phyloP scores from a whole-genome alignment of 2,329 filamentous ascomycete genomes.

The Lachnellula hyalina region DNA sequence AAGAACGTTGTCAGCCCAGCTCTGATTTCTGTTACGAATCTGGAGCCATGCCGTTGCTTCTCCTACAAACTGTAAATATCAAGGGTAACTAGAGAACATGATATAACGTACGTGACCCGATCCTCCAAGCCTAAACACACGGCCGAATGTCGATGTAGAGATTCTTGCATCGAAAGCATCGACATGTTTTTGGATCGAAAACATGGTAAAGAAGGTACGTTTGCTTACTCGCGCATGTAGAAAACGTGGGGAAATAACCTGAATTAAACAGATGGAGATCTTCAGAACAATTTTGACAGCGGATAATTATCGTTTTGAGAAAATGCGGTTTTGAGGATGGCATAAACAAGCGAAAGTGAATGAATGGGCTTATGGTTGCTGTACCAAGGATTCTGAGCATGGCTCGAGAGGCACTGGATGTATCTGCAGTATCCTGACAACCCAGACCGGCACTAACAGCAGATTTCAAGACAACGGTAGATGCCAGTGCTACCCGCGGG shows the following conservation, averaged over 20 bases:
- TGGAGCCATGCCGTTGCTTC: constrained; percentile 60
- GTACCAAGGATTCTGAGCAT: neutral
- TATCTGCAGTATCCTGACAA: neutral
- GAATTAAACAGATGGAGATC: constrained; percentile 14
- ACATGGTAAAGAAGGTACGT: constrained; percentile 7
- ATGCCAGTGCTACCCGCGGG: neutral
- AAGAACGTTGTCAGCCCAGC: constrained; percentile 77
- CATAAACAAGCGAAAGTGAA: neutral
- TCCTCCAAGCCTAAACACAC: constrained; percentile 60
- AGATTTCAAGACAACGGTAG: neutral
- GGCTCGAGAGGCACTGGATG: neutral
- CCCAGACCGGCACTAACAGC: neutral
- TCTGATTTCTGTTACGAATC: constrained; percentile 71
- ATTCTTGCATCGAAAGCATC: constrained; percentile 34
- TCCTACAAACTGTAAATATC: constrained; percentile 40
- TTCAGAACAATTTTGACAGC: constrained; percentile 1
- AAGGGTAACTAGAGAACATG: neutral
- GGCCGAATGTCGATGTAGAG: constrained; percentile 46
- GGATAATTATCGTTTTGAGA: neutral
- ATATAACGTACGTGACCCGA: constrained; percentile 56
- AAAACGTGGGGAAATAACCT: constrained; percentile 17
- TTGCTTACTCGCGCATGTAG: constrained; percentile 8
- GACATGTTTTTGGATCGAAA: constrained; percentile 7
- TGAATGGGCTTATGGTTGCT: neutral
- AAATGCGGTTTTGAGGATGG: neutral